Conservation (phyloP, 148 eudicot genomes). For the Agrostemma githago region DNA sequence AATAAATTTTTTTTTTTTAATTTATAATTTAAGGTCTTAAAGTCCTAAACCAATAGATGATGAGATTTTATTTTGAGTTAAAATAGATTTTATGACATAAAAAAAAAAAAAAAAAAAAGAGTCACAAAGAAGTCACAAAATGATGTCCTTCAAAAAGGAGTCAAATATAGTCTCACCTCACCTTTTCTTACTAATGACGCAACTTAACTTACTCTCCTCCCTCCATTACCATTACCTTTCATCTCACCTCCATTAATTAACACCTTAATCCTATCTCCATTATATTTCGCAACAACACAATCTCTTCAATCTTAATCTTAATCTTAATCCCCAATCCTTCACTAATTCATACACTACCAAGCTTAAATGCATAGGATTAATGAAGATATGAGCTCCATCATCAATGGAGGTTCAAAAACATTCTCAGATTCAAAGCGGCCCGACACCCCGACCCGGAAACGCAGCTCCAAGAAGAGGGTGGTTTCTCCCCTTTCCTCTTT, state of each 20-base stretch:
- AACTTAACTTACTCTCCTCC: constrained; percentile 25
- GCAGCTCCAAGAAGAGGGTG: constrained; percentile 27
- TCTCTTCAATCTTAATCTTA: constrained; percentile 10
- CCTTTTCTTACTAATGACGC: constrained; percentile 16
- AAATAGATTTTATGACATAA: no score
- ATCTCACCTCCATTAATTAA: constrained; percentile 1
- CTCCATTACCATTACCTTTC: constrained; percentile 8
- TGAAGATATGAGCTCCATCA: constrained; percentile 20
- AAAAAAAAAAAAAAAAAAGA: no score
- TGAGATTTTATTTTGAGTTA: no score
- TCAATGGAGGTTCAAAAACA: constrained; percentile 18
- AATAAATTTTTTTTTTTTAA: no score
- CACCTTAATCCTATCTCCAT: neutral
- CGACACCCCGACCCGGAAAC: constrained; percentile 17
- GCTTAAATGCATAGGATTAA: neutral
- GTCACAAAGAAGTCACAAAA: neutral
- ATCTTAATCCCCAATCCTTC: neutral
- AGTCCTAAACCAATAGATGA: no score
- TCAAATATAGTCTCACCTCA: constrained; percentile 21
- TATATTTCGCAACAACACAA: neutral
- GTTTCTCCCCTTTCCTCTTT: constrained; percentile 23
- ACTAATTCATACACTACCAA: neutral
- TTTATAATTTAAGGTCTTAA: no score
- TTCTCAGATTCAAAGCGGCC: constrained; percentile 26
- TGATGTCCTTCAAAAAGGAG: neutral